Evolutionary conservation across 331 rosid genomes (phyloP), one percentile per base, ranked within the genome.

Genomic region (Rosa hybrid): DNA sequence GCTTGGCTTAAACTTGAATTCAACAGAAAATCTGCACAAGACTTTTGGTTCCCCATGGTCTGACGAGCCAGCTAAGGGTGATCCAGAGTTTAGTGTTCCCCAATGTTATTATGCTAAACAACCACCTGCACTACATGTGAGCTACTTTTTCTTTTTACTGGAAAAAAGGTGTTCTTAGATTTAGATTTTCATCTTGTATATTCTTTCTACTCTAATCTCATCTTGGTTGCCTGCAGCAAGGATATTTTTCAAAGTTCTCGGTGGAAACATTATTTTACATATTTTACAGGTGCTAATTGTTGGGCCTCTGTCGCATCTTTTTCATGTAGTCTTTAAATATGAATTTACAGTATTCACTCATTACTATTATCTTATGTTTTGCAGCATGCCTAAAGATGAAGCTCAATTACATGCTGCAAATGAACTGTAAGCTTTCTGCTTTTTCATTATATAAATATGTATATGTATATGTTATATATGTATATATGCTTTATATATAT

Each of bases 11-110:
- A 90, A 93, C 87, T 87, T 96, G 90, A 96, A 96, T 87, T 93
- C 99, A 71, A 71, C 94, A 13, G 99, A 96, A 74, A 93, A 93
- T 83, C 97, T 96, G 77, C 97, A 96, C 79, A 93, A 93, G 85
- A 92, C 91, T 74, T 96, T 96, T 83, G 96, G 94, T 63, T 96
- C 99, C 77, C 99, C 99, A 23, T 96, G 99, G 99, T 91, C 97
- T 68, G 98, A 96, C 38, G 99, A 90, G 86, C 92, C 98, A 5
- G 94, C 92, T 54, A 93, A 93, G 89, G 97, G 97, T 17, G 98
- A 96, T 84, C 98, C 98, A 56, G 97, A 90, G 78, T 96, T 96
- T 80, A 87, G 42, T 49, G 92, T 92, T 63, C 99, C 97, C 0
- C 95, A 90, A 51, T 96, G 99, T 85, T 96, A 96, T 77, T 81